A percentile compares a stretch with the other conserved stretches of the same genome.
Evolutionary conservation across 2,329 filamentous ascomycete genomes (phyloP).

Genomic region (Stagonosporopsis cucurbitacearum): DNA sequence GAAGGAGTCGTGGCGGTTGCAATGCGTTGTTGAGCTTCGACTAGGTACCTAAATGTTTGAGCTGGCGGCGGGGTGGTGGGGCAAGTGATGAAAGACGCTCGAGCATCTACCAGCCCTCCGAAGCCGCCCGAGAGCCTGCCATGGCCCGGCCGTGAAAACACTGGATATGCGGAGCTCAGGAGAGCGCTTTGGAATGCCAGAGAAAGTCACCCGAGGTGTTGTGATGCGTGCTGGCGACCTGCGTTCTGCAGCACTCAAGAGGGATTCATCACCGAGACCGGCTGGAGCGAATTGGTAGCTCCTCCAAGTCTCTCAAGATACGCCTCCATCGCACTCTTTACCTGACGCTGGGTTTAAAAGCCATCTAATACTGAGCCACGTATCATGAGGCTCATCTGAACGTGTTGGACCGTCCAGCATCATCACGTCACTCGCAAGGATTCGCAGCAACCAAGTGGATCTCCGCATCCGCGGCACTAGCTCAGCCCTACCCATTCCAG

Average conservation of each 20-base stretch:
- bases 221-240: neutral
- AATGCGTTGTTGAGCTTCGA: slow-evolving; percentile 42
- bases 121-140: slow-evolving; percentile 19
- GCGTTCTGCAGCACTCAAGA: neutral
- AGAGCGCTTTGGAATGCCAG: slow-evolving; percentile 8
- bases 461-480: slow-evolving; percentile 20
- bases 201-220: slow-evolving; percentile 19
- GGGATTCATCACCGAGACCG: neutral
- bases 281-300: neutral
- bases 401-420: too few relatives aligned
- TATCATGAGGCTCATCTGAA: slow-evolving; percentile 16
- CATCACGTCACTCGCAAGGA: slow-evolving; percentile 19
- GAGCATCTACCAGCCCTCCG: slow-evolving; percentile 21
- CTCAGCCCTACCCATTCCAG: slow-evolving; percentile 25
- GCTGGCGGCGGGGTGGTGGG: slow-evolving; percentile 34
- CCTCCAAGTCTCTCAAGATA: too few relatives aligned
- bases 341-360: neutral
- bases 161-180: slow-evolving; percentile 31
- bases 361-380: too few relatives aligned
- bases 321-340: neutral
- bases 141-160: slow-evolving; percentile 38
- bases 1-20: slow-evolving; percentile 27
- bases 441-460: slow-evolving; percentile 14
- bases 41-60: slow-evolving; percentile 30
- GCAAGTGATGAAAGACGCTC: slow-evolving; percentile 30